phyloP scores from a whole-genome alignment of 306 rosid species.

The Fagus sylvatica region DNA sequence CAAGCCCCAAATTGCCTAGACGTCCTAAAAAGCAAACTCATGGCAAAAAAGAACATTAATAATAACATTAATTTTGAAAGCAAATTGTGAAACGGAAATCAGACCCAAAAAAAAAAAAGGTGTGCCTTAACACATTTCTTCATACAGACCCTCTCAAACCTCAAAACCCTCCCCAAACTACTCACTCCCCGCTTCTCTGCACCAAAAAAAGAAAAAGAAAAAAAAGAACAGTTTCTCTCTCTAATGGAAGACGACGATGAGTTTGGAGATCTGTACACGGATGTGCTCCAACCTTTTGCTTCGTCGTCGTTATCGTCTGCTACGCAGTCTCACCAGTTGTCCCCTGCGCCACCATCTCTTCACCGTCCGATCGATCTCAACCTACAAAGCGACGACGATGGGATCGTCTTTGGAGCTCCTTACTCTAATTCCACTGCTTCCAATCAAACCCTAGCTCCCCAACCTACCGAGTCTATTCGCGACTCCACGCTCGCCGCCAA shows the following conservation, averaged over 20 bases:
- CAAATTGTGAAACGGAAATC: too few relatives aligned
- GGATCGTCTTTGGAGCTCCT: conserved; percentile 42
- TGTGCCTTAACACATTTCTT: neutral
- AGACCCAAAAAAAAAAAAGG: too few relatives aligned
- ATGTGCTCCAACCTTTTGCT: conserved; percentile 74
- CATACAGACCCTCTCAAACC: conserved; percentile 24
- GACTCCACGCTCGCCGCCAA: conserved; percentile 16
- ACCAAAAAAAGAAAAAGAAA: neutral
- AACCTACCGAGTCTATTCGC: neutral
- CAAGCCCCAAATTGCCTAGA: too few relatives aligned
- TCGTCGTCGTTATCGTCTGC: conserved; percentile 44
- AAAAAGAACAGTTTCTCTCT: neutral
- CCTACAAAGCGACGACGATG: conserved; percentile 29
- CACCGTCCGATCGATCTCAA: conserved; percentile 72
- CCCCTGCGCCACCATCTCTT: conserved; percentile 33
- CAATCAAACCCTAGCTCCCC: conserved; percentile 35
- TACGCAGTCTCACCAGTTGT: conserved; percentile 30
- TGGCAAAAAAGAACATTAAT: too few relatives aligned
- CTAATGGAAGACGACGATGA: conserved; percentile 98
- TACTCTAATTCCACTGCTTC: conserved; percentile 34
- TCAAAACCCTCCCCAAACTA: conserved; percentile 22
- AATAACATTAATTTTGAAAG: too few relatives aligned
- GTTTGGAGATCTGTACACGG: conserved; percentile 98
- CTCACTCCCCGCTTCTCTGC: neutral
- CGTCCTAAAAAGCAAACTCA: too few relatives aligned